These are phyloP conservation scores for Leccinum broughii DNA, from an alignment of 768 basidiomycete species.

Conservation along the genomic window DNA sequence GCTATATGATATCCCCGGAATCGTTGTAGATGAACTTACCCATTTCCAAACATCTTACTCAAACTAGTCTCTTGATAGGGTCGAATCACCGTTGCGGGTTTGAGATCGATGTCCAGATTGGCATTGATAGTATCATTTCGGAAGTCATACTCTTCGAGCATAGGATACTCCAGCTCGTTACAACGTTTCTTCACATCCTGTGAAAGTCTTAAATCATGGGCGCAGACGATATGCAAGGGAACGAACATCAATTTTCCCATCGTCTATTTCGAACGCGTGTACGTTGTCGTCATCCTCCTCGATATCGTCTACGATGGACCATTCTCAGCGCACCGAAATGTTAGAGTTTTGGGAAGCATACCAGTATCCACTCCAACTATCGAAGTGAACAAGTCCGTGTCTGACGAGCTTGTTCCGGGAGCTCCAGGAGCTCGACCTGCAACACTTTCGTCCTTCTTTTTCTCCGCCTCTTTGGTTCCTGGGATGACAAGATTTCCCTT, in stretches of 20 bases:
- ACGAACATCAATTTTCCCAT: slow-evolving; percentile 87
- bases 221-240: slow-evolving; percentile 2
- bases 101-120: slow-evolving; percentile 97
- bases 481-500: slow-evolving; percentile 85
- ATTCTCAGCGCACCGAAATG: neutral
- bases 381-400: slow-evolving; percentile 87
- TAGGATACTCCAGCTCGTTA: slow-evolving; percentile 95
- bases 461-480: slow-evolving; percentile 74
- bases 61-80: slow-evolving; percentile 98
- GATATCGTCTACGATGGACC: slow-evolving; percentile 72
- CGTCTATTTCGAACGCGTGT: slow-evolving; percentile 95
- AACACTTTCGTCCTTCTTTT: slow-evolving; percentile 63
- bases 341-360: slow-evolving; percentile 34
- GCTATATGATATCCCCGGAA: neutral
- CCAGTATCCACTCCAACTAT: slow-evolving; percentile 94
- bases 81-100: slow-evolving; percentile 95
- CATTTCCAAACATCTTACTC: slow-evolving; percentile 99
- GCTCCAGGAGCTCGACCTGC: slow-evolving; percentile 32
- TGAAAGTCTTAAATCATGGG: slow-evolving; percentile 8
- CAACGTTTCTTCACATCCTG: slow-evolving; percentile 96
- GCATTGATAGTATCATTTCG: slow-evolving; percentile 95
- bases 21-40: slow-evolving; percentile 47
- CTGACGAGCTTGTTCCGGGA: slow-evolving; percentile 39
- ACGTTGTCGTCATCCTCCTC: slow-evolving; percentile 98
- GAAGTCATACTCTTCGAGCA: slow-evolving; percentile 99